phyloP scores from a whole-genome alignment of 2,329 filamentous ascomycete species.

The Seiridium cupressi region DNA sequence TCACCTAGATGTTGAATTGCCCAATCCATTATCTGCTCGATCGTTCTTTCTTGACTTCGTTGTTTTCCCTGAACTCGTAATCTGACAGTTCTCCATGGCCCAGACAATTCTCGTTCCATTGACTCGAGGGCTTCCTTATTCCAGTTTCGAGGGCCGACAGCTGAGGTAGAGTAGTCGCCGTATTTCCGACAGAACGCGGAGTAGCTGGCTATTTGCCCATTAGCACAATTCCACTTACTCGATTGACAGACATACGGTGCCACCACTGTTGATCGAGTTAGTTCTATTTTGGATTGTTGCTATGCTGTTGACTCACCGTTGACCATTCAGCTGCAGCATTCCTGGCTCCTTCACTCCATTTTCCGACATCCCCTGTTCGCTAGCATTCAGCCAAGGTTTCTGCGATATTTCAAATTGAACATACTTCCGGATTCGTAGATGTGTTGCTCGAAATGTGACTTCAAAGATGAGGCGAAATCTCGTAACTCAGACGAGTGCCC shows the following conservation, averaged over 20 bases:
- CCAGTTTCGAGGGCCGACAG: conserved; percentile 34
- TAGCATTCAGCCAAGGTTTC: neutral
- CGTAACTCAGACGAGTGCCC: neutral
- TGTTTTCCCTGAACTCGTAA: conserved; percentile 10
- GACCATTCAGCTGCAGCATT: neutral
- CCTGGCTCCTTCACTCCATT: neutral
- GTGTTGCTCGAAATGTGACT: neutral
- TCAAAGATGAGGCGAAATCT: neutral
- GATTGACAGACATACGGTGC: neutral
- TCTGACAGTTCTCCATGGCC: conserved; percentile 26
- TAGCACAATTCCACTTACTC: neutral
- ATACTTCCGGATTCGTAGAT: neutral
- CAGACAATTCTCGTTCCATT: conserved; percentile 32
- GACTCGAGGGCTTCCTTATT: conserved; percentile 39
- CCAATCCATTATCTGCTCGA: conserved; percentile 15
- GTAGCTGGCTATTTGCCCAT: conserved; percentile 26
- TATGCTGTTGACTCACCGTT: neutral
- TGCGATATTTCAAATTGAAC: neutral
- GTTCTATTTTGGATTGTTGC: neutral
- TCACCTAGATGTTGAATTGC: conserved; percentile 3
- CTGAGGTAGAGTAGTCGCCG: conserved; percentile 31
- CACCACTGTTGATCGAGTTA: neutral
- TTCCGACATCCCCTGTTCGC: neutral
- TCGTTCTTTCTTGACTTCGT: conserved; percentile 15
- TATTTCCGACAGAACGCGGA: conserved; percentile 41